phyloP scores from a whole-genome alignment of 1,139 yeast genomes.

The Tardiomyces blankii region DNA sequence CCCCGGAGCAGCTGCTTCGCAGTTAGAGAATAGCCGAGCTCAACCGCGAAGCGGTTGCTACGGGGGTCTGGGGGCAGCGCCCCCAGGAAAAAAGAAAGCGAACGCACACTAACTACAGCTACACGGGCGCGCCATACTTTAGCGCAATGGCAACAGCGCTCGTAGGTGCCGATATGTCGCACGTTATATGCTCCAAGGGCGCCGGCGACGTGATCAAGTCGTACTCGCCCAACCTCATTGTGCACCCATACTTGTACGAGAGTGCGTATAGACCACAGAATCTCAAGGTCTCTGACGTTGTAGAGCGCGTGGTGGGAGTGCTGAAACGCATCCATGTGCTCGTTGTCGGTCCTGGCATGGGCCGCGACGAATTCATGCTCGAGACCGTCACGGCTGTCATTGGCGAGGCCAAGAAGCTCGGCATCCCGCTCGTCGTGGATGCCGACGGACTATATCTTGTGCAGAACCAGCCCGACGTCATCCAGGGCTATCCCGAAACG shows the following conservation, averaged over 20 bases:
- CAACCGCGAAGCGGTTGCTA: no score
- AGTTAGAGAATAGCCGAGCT: no score
- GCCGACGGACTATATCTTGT: conserved; percentile 77
- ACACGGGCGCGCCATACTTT: conserved; percentile 94
- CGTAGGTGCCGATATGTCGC: conserved; percentile 83
- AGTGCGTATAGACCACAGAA: conserved; percentile 2
- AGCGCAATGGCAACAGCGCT: conserved; percentile 76
- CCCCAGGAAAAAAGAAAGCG: conserved; percentile 7
- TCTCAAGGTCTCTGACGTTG: conserved; percentile 22
- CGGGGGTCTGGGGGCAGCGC: no score
- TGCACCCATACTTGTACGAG: conserved; percentile 70
- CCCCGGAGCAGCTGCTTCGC: no score
- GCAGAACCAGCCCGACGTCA: conserved; percentile 42
- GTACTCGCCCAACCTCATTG: conserved; percentile 91
- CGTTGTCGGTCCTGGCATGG: conserved; percentile 90
- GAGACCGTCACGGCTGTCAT: conserved; percentile 48
- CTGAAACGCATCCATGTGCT: conserved; percentile 66
- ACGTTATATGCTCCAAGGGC: conserved; percentile 64
- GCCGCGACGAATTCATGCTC: conserved; percentile 65
- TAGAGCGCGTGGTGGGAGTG: conserved; percentile 45
- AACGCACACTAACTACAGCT: conserved; percentile 24
- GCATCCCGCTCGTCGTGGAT: conserved; percentile 66
- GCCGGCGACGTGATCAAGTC: conserved; percentile 79
- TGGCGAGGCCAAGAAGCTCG: conserved; percentile 38
- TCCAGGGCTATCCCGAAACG: conserved; percentile 43